These are phyloP conservation scores for Pseudogymnoascus sp. DNA, from an alignment of 2,329 filamentous ascomycete genomes.

Conservation along the genomic window DNA sequence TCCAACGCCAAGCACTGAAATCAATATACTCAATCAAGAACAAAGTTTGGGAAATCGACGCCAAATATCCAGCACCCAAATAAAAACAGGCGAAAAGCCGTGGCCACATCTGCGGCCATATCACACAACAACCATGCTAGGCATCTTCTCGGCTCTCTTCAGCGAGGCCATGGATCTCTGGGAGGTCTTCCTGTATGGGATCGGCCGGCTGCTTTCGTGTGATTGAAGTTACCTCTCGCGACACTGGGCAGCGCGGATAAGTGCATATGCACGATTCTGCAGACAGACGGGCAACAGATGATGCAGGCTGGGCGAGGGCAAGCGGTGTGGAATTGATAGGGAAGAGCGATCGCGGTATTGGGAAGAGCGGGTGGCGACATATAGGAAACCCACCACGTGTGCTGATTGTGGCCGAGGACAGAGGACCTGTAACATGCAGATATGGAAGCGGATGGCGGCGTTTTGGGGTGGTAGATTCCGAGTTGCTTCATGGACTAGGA, in stretches of 20 bases:
- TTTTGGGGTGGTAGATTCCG: background rate
- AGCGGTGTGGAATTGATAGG: background rate
- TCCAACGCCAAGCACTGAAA: background rate
- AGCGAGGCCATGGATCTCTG: constrained; percentile 21
- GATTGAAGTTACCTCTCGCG: background rate
- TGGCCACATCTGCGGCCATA: background rate
- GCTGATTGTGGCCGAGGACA: background rate
- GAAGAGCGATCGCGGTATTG: background rate
- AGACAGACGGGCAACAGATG: background rate
- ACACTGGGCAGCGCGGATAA: background rate
- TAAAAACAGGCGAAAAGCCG: background rate
- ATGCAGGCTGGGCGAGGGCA: background rate
- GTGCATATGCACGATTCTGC: constrained; percentile 6
- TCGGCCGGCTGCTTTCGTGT: constrained; percentile 13
- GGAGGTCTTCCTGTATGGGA: constrained; percentile 16
- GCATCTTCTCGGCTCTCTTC: constrained; percentile 18
- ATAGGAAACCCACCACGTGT: background rate
- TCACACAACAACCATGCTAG: constrained; percentile 15
- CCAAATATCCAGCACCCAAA: background rate
- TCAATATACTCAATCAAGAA: background rate
- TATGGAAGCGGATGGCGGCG: background rate
- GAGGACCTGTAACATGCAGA: background rate
- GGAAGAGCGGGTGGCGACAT: background rate
- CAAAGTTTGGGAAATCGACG: background rate
- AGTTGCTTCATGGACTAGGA: background rate